Percentiles rank a stretch among this genome's conserved stretches.
Evolutionary conservation across 2,329 filamentous ascomycete species (phyloP).

Genomic region (Alternaria postmessia): DNA sequence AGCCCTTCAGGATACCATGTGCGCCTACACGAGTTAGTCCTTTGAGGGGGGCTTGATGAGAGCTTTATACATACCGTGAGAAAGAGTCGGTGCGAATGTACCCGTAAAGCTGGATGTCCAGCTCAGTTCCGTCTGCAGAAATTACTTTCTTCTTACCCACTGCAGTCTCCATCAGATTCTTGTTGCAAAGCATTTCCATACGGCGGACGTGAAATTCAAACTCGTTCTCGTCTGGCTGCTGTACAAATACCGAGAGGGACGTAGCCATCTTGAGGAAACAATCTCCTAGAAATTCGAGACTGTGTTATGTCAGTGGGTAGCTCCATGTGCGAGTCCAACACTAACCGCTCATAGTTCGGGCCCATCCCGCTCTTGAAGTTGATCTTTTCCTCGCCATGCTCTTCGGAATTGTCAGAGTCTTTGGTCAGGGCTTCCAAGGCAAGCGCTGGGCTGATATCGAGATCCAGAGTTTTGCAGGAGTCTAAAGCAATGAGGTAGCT

Average conservation of each 20-base stretch:
- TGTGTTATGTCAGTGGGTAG: not conserved
- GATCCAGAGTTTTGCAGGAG: slow-evolving; percentile 69
- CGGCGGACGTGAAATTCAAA: slow-evolving; percentile 88
- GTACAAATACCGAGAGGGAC: slow-evolving; percentile 83
- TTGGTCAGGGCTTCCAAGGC: slow-evolving; percentile 93
- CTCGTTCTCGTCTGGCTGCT: slow-evolving; percentile 79
- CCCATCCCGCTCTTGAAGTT: slow-evolving; percentile 88
- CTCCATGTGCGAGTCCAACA: not conserved
- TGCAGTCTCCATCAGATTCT: slow-evolving; percentile 83
- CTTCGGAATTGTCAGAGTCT: slow-evolving; percentile 83
- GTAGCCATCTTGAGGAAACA: slow-evolving; percentile 96
- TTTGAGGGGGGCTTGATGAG: not conserved
- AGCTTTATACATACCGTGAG: slow-evolving; percentile 62
- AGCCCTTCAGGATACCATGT: slow-evolving; percentile 89
- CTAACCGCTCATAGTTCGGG: slow-evolving; percentile 82
- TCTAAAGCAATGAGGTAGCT: slow-evolving; percentile 82
- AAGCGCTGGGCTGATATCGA: slow-evolving; percentile 71
- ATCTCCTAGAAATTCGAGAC: slow-evolving; percentile 88
- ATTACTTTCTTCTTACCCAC: slow-evolving; percentile 46
- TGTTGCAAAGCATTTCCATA: slow-evolving; percentile 91
- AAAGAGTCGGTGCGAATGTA: slow-evolving; percentile 87
- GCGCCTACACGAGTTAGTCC: slow-evolving; percentile 58
- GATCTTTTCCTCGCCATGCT: slow-evolving; percentile 71
- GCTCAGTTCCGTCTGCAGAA: slow-evolving; percentile 48
- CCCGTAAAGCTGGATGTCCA: slow-evolving; percentile 67